These are phyloP conservation scores for Penicillium sp. DNA, from an alignment of 2,329 filamentous ascomycete genomes.

Conservation along the genomic window DNA sequence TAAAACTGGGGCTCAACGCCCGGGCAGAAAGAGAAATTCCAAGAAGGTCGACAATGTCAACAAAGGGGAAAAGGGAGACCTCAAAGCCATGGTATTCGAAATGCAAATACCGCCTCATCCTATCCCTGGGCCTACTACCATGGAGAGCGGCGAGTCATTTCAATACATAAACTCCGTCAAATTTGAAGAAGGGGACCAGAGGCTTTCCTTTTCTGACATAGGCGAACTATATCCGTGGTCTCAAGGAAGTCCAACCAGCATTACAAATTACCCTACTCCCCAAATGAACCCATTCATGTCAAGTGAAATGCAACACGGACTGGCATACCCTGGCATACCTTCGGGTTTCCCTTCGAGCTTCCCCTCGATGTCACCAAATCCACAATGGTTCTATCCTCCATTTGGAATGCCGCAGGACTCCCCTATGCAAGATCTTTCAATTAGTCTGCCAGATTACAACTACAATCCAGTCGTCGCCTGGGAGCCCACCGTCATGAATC, in stretches of 20 bases:
- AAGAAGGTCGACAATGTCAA: not conserved
- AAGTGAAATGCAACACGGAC: not conserved
- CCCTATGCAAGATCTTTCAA: not conserved
- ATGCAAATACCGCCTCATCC: not conserved
- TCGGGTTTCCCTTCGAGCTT: not conserved
- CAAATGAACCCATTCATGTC: not conserved
- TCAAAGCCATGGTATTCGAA: not conserved
- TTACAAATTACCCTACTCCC: not conserved
- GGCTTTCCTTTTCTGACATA: not conserved
- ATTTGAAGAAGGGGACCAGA: not conserved
- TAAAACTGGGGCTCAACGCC: slow-evolving; percentile 12
- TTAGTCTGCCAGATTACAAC: not conserved
- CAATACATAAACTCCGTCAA: not conserved
- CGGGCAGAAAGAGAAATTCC: slow-evolving; percentile 10
- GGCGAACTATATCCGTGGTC: not conserved
- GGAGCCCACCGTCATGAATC: not conserved
- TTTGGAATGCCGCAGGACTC: not conserved
- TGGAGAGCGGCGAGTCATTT: not conserved
- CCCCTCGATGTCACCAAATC: not conserved
- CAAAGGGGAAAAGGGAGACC: not conserved
- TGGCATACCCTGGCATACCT: not conserved
- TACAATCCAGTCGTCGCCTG: not conserved
- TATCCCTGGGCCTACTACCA: not conserved
- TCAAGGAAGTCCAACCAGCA: not conserved
- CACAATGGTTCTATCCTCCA: not conserved